Base-by-base conservation (phyloP, 2,329 filamentous ascomycete genomes). In the Bretziella fagacearum region DNA sequence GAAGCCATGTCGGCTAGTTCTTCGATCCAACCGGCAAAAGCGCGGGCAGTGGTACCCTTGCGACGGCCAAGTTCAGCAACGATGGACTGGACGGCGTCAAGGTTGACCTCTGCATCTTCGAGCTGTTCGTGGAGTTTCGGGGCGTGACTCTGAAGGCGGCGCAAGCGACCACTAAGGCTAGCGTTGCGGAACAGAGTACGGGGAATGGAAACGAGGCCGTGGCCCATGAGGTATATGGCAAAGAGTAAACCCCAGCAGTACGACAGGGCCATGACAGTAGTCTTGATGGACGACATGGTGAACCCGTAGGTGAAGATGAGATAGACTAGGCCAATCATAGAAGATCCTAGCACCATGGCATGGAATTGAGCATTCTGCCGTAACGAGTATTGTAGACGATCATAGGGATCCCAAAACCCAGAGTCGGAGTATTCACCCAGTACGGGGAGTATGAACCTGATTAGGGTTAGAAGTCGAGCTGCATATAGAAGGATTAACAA, bases 211-310 rank as follows among this genome's bases (percentile, higher is more conserved):
- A 98, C 91, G 22, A 98, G 69, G 6, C 91, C 91, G 61, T 98
- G 91, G 5, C 91, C 91, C 89, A 98, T 96, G 33, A 98, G 70
- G 58, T 94, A 96, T 52, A 98, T 94, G 39, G 87, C 91, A 45
- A 96, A 70, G 3, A 89, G 70, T 55, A 98, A 65, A 56, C 87
- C 86, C 82, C 87, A 96, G 51, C 85, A 84, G 62, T 98, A 98
- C 30, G 89, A 84, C 51, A 96, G 67, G 11, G 91, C 89, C 84
- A 98, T 94, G 53, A 93, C 71, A 33, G 93, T 68, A 29, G 75
- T 79, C 65, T 93, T 94, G 55, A 96, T 70, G 0, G 79, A 81
- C 2, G 68, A 69, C 50, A 81, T 72, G 22, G 77, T 73, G 55
- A 85, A 77, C 1, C 83, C 82, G 57, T 84, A 84, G 27, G 77